Base-by-base conservation (phyloP, 2,329 filamentous ascomycete genomes). In the Graphiopsis chlorocephala region DNA sequence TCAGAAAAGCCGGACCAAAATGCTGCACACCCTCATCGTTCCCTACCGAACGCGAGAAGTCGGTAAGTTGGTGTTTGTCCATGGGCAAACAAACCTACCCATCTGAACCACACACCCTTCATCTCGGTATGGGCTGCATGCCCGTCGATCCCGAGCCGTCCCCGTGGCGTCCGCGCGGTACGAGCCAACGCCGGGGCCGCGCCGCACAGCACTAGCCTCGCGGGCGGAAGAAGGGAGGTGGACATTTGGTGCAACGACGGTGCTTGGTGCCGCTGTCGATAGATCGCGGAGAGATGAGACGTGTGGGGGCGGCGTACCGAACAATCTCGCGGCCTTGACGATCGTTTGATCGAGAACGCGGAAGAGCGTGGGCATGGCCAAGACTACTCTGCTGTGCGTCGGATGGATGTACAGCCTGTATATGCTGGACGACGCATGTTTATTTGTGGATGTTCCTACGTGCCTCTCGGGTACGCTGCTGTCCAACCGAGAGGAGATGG, bases 291-390 rank as follows among this genome's bases (percentile, higher is more conserved):
- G 59, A 53, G 45, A 61, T 50, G 59, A 61, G 42, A 50, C 58
- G 29, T 47, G 58, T 61, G 58, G 26, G 59, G 33, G 29, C 23
- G 47, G 45, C 59, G 59, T 53, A 53, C 59, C 59, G 31, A 50
- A 52, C 38, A 61, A 53, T 61, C 29, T 61, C 59, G 59, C 29
- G 38, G 35, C 20, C 31, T 35, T 61, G 59, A 61, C 59, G 59
- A 61, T 61, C 59, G 59, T 52, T 52, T 52, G 59, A 61, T 61
- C 59, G 45, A 61, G 59, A 61, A 61, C 59, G 35, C 59, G 59
- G 31, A 23, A 35, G 59, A 42, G 38, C 14, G 17, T 29, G 29
- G 31, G 35, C 20, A 29, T 12, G 42, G 57, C 57, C 57, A 60
- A 60, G 57, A 60, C 56, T 15, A 58, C 55, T 42, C 23, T 47